Evolutionary conservation across 1,284 basidiomycete genomes (phyloP).

Genomic region (Ustilago loliicola): DNA sequence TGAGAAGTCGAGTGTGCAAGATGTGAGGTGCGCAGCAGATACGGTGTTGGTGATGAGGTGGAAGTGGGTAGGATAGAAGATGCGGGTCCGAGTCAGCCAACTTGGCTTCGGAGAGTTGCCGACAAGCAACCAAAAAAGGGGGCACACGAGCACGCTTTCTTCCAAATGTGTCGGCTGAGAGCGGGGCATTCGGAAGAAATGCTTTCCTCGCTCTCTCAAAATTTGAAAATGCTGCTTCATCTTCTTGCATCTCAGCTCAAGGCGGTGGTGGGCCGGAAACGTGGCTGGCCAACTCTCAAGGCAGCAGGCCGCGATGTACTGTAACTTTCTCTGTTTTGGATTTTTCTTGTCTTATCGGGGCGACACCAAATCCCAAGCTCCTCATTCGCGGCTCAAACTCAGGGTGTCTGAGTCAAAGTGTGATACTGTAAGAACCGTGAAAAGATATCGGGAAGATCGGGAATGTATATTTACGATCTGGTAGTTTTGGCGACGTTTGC

Average conservation of each 20-base stretch:
- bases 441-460: slow-evolving; percentile 14
- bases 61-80: background rate
- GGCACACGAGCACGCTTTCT: background rate
- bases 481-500: background rate
- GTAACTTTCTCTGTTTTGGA: background rate
- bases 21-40: background rate
- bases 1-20: background rate
- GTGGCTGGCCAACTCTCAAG: background rate
- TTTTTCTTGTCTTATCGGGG: slow-evolving; percentile 6
- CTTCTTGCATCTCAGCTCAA: background rate
- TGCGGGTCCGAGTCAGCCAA: slow-evolving; percentile 9
- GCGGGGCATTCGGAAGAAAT: slow-evolving; percentile 23
- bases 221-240: background rate
- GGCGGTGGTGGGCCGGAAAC: too few relatives aligned
- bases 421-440: background rate
- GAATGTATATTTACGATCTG: background rate
- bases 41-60: background rate
- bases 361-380: slow-evolving; percentile 21
- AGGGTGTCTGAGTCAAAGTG: background rate
- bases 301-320: slow-evolving; percentile 18
- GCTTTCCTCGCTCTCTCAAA: slow-evolving; percentile 4
- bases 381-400: slow-evolving; percentile 18
- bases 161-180: background rate
- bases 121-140: background rate
- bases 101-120: slow-evolving; percentile 1